phyloP scores from a whole-genome alignment of 2,329 filamentous ascomycete species.

The Dactylellina sp. region DNA sequence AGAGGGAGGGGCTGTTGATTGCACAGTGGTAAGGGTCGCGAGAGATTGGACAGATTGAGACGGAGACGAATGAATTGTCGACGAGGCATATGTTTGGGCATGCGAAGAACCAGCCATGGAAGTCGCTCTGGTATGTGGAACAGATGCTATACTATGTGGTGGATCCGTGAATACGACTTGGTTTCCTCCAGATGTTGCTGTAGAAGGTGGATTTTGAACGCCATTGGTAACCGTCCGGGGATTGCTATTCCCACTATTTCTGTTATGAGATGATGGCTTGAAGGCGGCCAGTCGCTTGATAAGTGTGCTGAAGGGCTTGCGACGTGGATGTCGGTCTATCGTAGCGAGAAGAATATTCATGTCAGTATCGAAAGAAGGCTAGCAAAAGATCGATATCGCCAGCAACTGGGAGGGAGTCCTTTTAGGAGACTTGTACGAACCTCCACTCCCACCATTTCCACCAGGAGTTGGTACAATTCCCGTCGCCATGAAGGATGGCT shows the following conservation, averaged over 20 bases:
- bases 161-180: slow-evolving; percentile 69
- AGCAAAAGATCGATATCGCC: slow-evolving; percentile 5
- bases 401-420: background rate
- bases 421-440: slow-evolving; percentile 9
- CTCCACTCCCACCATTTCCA: slow-evolving; percentile 41
- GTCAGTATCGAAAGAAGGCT: slow-evolving; percentile 21
- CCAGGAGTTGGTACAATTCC: slow-evolving; percentile 41
- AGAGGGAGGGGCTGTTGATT: slow-evolving; percentile 75
- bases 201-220: slow-evolving; percentile 39
- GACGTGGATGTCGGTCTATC: slow-evolving; percentile 66
- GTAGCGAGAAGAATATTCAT: slow-evolving; percentile 2
- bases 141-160: slow-evolving; percentile 66
- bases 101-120: slow-evolving; percentile 72
- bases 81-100: slow-evolving; percentile 67
- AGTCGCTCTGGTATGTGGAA: slow-evolving; percentile 68
- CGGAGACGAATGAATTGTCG: slow-evolving; percentile 79
- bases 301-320: slow-evolving; percentile 85
- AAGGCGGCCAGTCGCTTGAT: slow-evolving; percentile 93
- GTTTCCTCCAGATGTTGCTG: slow-evolving; percentile 63
- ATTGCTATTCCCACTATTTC: slow-evolving; percentile 61
- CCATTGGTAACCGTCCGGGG: slow-evolving; percentile 26
- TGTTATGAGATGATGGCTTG: slow-evolving; percentile 76
- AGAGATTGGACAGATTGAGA: slow-evolving; percentile 83
- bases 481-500: slow-evolving; percentile 36
- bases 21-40: slow-evolving; percentile 85